phyloP scores from a whole-genome alignment of 768 basidiomycete genomes.

The Mycena vitilis region DNA sequence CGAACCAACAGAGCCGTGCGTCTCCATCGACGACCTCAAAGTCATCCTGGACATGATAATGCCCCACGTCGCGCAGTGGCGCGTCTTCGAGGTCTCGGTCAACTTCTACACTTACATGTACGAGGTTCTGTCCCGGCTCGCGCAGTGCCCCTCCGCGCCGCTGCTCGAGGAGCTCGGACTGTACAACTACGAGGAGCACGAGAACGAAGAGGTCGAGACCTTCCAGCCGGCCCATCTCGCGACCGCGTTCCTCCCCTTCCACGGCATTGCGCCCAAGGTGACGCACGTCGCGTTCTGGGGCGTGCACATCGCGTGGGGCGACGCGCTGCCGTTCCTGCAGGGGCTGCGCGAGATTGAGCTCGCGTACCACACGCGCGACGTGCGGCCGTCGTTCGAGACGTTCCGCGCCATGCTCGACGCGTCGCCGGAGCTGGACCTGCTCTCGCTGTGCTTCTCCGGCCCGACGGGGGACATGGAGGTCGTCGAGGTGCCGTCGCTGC shows the following conservation, averaged over 20 bases:
- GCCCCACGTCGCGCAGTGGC: slow-evolving; percentile 69
- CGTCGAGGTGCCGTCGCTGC: slow-evolving; percentile 54
- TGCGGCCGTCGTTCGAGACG: slow-evolving; percentile 67
- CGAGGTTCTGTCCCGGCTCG: slow-evolving; percentile 54
- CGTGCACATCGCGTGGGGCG: slow-evolving; percentile 76
- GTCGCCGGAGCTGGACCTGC: slow-evolving; percentile 64
- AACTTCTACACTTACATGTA: slow-evolving; percentile 61
- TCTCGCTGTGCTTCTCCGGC: slow-evolving; percentile 69
- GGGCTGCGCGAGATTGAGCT: slow-evolving; percentile 66
- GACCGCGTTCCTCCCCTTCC: slow-evolving; percentile 60
- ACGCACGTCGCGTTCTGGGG: slow-evolving; percentile 68
- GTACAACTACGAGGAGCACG: slow-evolving; percentile 63
- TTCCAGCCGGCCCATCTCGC: slow-evolving; percentile 57
- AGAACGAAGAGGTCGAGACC: slow-evolving; percentile 44
- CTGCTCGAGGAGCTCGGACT: slow-evolving; percentile 65
- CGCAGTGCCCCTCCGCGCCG: slow-evolving; percentile 60
- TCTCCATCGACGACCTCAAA: slow-evolving; percentile 48
- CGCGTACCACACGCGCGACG: slow-evolving; percentile 71
- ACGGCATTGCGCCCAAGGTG: slow-evolving; percentile 66
- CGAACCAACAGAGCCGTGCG: slow-evolving; percentile 34
- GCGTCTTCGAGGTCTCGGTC: slow-evolving; percentile 58
- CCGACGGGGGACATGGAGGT: slow-evolving; percentile 57
- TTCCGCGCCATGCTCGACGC: slow-evolving; percentile 63
- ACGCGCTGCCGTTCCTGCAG: slow-evolving; percentile 54
- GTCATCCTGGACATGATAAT: slow-evolving; percentile 57